Evolutionary conservation across 495 filamentous ascomycete species (phyloP), one percentile per base, ranked within the genome.

Genomic region (Trichoderma reesei): DNA sequence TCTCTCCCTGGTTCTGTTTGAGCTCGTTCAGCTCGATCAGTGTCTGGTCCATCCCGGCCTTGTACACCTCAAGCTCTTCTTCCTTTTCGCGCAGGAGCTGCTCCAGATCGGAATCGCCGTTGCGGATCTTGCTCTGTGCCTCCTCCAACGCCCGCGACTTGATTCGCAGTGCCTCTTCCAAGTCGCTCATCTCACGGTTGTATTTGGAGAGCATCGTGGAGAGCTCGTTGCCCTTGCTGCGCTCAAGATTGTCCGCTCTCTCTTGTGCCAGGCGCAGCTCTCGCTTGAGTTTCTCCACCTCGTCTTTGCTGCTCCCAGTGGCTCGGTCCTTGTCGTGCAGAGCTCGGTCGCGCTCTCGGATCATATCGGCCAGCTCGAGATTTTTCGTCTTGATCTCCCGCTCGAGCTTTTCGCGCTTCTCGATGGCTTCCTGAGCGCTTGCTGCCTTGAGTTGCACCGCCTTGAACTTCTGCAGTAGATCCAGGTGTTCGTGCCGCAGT

Each of bases 341-440:
- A n/a, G 94, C 94, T 68, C 94, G 85, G 72, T 98, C 94, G 70
- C 94, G 82, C 74, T 98, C 94, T 5, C 94, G 86, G 65, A 98
- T 98, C 94, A 98, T 97, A 73, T 98, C 93, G 61, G 94, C 94
- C 51, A 98, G 79, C 75, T 98, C 95, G 18, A 98, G 80, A 72
- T 98, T 98, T 85, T 97, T 98, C 31, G 92, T 96, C 82, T 98
- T 98, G 71, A 98, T 88, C 75, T 98, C 94, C 10, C 93, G 86
- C 76, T 97, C 90, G 64, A 98, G 82, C 78, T 93, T 96, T 76
- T 98, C 95, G 26, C 93, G 86, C 63, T 84, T 86, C 31, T 98
- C 95, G 67, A 98, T 96, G 3, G 95, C 93, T 74, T 98, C 95
- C 73, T 97, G 92, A 0, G 94, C 95, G 3, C 93, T 97, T 2